A percentile compares a stretch with the other conserved stretches of the same genome.
Conservation (phyloP, 2,329 filamentous ascomycete species). For the Neofusicoccum umdonicola region DNA sequence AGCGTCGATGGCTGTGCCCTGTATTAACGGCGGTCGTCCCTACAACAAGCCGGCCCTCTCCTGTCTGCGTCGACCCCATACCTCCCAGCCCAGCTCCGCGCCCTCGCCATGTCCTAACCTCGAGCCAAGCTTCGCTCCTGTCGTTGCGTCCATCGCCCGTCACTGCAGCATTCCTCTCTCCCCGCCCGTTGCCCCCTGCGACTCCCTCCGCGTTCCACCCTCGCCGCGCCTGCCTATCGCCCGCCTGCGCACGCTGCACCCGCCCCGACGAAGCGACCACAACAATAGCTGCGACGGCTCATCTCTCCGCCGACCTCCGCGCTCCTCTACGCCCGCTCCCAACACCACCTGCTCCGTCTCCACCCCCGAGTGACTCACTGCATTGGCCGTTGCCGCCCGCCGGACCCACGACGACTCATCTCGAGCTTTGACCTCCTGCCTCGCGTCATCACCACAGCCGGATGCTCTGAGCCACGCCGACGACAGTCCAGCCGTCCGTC, state of each 20-base stretch:
- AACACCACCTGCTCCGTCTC: conserved; percentile 24
- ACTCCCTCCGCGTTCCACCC: conserved; percentile 23
- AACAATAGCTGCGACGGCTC: conserved; percentile 23
- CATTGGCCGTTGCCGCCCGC: conserved; percentile 13
- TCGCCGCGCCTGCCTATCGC: conserved; percentile 30
- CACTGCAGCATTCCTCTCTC: conserved; percentile 18
- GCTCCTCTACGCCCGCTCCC: conserved; percentile 26
- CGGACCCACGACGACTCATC: conserved; percentile 22
- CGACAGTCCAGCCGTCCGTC: conserved; percentile 30
- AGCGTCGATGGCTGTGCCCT: conserved; percentile 11
- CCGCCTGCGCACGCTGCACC: conserved; percentile 21
- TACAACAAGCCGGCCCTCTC: conserved; percentile 11
- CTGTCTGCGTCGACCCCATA: conserved; percentile 7
- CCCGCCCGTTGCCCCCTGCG: conserved; percentile 27
- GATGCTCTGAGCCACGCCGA: conserved; percentile 33
- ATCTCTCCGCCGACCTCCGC: conserved; percentile 23
- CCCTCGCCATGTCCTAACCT: conserved; percentile 18
- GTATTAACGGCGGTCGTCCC: conserved; percentile 15
- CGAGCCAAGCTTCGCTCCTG: conserved; percentile 7
- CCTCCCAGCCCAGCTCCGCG: neutral
- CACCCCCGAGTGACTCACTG: conserved; percentile 29
- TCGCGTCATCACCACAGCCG: conserved; percentile 15
- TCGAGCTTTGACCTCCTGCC: conserved; percentile 22
- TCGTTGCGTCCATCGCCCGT: conserved; percentile 14
- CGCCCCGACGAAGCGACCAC: conserved; percentile 18